Evolutionary conservation across 768 basidiomycete genomes (phyloP), one percentile per base, ranked within the genome.

Genomic region (Lentinula guzmanii): DNA sequence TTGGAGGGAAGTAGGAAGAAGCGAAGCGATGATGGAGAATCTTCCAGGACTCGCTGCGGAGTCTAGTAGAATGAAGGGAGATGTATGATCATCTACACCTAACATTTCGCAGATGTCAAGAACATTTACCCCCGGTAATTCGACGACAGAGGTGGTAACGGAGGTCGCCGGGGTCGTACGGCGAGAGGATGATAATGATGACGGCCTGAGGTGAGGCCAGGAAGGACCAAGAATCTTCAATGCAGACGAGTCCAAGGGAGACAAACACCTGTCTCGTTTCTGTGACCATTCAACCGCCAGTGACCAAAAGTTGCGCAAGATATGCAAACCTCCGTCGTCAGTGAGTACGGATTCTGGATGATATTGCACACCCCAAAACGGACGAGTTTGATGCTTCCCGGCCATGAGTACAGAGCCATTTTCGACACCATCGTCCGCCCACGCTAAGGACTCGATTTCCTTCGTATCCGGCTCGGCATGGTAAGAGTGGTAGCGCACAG

Each of bases 281-380:
- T 65, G 68, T 3, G 78, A 74, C 89, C 90, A 93, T 7, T 71
- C 70, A 55, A 79, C 76, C 18, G 89, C 86, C 18, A 91, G 75
- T 24, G 72, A 71, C 89, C 89, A 93, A 69, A 93, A 93, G 70
- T 91, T 93, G 21, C 71, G 71, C 60, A 93, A 64, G 15, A 91
- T 83, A 60, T 86, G 80, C n/a, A 80, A 67, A 1, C 91, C 91
- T 5, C 87, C 89, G 2, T 80, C 82, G 46, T 77, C 75, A 2
- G 91, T 93, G 65, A 88, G 80, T 3, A 89, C 83, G 4, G 91
- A 93, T 69, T 93, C 92, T 5, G 92, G 92, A 69, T 94, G 92
- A 70, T 93, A 94, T 68, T 94, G 92, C 24, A 94, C 92, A 3
- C 89, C 91, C 87, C 89, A 93, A 67, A 91, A 90, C 4, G 92